A percentile compares a stretch with the other conserved stretches of the same genome.
These are phyloP conservation scores for Cicer bijugum DNA, from an alignment of 306 rosid genomes.

Conservation along the genomic window DNA sequence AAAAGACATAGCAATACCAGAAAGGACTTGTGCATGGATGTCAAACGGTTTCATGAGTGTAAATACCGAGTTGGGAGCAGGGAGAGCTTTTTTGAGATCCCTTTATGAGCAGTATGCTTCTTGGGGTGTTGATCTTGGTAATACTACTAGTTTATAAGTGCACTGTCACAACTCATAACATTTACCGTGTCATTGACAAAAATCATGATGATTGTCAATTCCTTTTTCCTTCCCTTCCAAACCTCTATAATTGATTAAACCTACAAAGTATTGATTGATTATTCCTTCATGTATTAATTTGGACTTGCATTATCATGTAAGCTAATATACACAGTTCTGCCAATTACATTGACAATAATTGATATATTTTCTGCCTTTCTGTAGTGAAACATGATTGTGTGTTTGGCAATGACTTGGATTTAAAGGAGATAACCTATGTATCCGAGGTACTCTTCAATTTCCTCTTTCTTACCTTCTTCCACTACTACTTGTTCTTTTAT, in stretches of 20 bases:
- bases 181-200: slow-evolving; percentile 28
- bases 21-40: slow-evolving; percentile 91
- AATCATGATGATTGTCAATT: slow-evolving; percentile 18
- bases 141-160: slow-evolving; percentile 38
- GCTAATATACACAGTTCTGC: slow-evolving; percentile 1
- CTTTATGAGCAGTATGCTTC: slow-evolving; percentile 81
- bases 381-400: slow-evolving; percentile 97
- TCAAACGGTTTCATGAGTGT: slow-evolving; percentile 90
- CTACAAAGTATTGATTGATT: neutral
- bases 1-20: slow-evolving; percentile 75
- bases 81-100: slow-evolving; percentile 84
- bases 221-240: neutral
- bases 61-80: slow-evolving; percentile 76
- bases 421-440: slow-evolving; percentile 72
- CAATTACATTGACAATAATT: slow-evolving; percentile 20
- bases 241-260: neutral
- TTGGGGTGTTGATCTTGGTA: slow-evolving; percentile 98
- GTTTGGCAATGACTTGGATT: slow-evolving; percentile 90
- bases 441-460: slow-evolving; percentile 64
- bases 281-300: neutral
- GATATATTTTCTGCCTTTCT: slow-evolving; percentile 42
- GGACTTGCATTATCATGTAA: slow-evolving; percentile 9
- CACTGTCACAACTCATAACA: slow-evolving; percentile 4
- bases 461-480: slow-evolving; percentile 11
- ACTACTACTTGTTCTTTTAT: slow-evolving; percentile 21